These are phyloP conservation scores for Stagonosporopsis vannaccii DNA, from an alignment of 2,329 filamentous ascomycete genomes.

Conservation along the genomic window DNA sequence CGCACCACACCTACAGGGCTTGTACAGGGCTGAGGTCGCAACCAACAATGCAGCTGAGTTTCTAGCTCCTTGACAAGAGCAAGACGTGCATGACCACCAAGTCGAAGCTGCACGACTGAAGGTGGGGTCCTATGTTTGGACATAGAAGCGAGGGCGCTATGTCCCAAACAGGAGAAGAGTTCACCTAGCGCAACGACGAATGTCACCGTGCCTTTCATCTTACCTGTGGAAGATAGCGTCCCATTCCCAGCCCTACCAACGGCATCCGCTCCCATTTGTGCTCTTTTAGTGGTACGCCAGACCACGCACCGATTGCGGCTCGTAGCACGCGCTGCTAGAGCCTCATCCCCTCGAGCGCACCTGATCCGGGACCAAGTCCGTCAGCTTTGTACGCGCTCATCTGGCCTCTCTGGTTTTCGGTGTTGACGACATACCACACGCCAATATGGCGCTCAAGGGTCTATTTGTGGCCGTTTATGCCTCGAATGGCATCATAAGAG, in stretches of 20 bases:
- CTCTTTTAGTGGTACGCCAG: conserved; percentile 7
- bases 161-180: conserved; percentile 9
- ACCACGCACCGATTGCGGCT: conserved; percentile 11
- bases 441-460: conserved; percentile 42
- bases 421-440: conserved; percentile 12
- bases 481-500: conserved; percentile 43
- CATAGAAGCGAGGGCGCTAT: conserved; percentile 18
- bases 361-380: conserved; percentile 11
- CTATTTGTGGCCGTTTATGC: conserved; percentile 45
- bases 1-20: conserved; percentile 1
- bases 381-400: conserved; percentile 1
- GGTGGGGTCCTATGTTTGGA: conserved; percentile 18
- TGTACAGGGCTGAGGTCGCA: conserved; percentile 6
- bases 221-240: conserved; percentile 11
- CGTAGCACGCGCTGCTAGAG: conserved; percentile 8
- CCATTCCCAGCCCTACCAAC: conserved; percentile 10
- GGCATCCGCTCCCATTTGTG: conserved; percentile 9
- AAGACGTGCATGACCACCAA: conserved; percentile 3
- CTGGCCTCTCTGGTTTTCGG: conserved; percentile 4
- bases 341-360: conserved; percentile 8
- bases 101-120: conserved; percentile 5
- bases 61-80: conserved; percentile 5
- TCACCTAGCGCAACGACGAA: conserved; percentile 6
- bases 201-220: conserved; percentile 15
- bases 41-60: conserved; percentile 11